These are phyloP conservation scores for Trypanosoma caninum DNA, from an alignment of 208 protist species.

Conservation along the genomic window DNA sequence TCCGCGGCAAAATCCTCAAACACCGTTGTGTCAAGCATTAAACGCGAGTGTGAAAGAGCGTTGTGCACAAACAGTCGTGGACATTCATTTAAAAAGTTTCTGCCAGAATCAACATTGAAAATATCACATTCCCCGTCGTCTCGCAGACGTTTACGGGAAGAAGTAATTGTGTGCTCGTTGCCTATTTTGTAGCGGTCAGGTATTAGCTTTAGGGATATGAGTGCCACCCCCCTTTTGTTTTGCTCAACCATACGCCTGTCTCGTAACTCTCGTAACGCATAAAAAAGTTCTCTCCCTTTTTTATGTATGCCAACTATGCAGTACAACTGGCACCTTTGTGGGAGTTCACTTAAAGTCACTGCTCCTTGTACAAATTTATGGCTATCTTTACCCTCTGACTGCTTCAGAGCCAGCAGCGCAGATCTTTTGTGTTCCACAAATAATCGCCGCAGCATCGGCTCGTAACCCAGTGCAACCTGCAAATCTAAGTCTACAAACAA, in stretches of 20 bases:
- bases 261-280: background rate
- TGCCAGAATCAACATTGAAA: too few relatives aligned
- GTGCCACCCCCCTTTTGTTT: conserved; percentile 1
- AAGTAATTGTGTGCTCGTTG: background rate
- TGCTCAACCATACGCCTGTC: background rate
- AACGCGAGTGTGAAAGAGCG: conserved; percentile 54
- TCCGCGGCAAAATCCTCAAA: conserved; percentile 44
- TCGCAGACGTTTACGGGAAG: conserved; percentile 19
- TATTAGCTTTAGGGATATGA: conserved; percentile 3
- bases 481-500: conserved; percentile 57
- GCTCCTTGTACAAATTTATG: background rate
- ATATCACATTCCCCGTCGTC: conserved; percentile 14
- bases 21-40: conserved; percentile 45
- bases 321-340: conserved; percentile 19
- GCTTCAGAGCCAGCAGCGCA: background rate
- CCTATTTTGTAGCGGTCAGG: background rate
- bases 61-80: conserved; percentile 38
- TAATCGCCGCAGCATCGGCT: conserved; percentile 10
- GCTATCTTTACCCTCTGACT: background rate
- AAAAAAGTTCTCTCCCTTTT: conserved; percentile 15
- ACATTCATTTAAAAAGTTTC: background rate
- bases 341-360: background rate
- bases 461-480: conserved; percentile 56
- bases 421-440: conserved; percentile 8
- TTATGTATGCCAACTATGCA: conserved; percentile 1